phyloP scores from a whole-genome alignment of 192 early-diverging fungal species.

The Umbelopsis sp. region DNA sequence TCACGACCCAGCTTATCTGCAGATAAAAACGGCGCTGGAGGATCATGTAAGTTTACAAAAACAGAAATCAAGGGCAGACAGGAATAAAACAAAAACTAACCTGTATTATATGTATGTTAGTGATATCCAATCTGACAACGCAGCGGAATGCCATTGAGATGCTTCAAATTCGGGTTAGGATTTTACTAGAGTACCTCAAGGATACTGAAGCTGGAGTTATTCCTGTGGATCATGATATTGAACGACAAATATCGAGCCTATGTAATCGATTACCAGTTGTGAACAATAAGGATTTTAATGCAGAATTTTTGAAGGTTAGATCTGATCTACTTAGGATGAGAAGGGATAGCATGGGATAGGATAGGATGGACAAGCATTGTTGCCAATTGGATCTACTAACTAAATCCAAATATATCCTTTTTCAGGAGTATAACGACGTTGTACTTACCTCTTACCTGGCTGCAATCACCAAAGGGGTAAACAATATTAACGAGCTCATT shows the following conservation, averaged over 20 bases:
- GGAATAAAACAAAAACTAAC: too few species aligned
- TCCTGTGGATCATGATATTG: constrained; percentile 70
- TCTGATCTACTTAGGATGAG: background rate
- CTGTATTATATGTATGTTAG: constrained; percentile 31
- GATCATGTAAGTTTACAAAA: constrained; percentile 48
- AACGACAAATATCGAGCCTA: constrained; percentile 77
- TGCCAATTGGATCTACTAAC: background rate
- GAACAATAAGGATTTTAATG: constrained; percentile 62
- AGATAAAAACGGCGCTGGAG: constrained; percentile 53
- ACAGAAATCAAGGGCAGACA: background rate
- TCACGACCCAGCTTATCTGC: constrained; percentile 60
- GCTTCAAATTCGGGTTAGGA: constrained; percentile 69
- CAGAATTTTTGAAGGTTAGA: constrained; percentile 73
- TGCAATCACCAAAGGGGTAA: constrained; percentile 74
- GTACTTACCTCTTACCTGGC: constrained; percentile 76
- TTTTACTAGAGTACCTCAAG: constrained; percentile 71
- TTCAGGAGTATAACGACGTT: constrained; percentile 83
- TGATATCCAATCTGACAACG: constrained; percentile 67
- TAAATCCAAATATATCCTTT: constrained; percentile 10
- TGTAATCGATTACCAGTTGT: constrained; percentile 73
- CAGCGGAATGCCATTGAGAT: constrained; percentile 84
- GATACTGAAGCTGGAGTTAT: constrained; percentile 65
- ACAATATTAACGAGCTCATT: constrained; percentile 65
- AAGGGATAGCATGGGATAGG: too few species aligned
- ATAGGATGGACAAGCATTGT: too few species aligned